Base-by-base conservation (phyloP, 192 early-diverging fungal genomes). In the Tieghemiomyces parasiticus region DNA sequence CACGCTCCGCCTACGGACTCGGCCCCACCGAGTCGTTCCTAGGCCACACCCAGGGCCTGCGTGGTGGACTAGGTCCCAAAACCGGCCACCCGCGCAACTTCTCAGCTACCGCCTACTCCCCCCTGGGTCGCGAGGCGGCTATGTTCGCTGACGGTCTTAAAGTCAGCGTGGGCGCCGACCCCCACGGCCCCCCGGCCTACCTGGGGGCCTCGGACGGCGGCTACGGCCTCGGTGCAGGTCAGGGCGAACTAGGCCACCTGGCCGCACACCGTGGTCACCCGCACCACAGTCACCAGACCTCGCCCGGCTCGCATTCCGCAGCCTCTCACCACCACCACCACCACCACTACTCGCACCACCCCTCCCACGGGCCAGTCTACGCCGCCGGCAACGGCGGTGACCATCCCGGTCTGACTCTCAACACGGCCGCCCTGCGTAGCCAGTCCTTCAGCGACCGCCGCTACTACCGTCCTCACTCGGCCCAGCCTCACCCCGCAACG, bases 381-480 rank as follows among this genome's bases (percentile, higher is more conserved):
- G 6, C 22, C 9, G 22, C 20, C n/a, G 48, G 10, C 9, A 50
- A 50, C 10, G 6, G 48, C 6, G 48, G 10, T 9, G 9, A n/a
- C 48, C 48, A 50, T 50, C 26, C 8, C 22, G 48, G 48, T n/a
- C 26, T 50, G 22, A 50, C 26, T 8, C 9, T 50, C 6, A 50
- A 50, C 26, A 50, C 48, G 9, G 26, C 48, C 9, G 48, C 48
- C 48, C 48, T 50, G 4, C 48, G 48, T 8, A 13, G 10, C 48
- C 26, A n/a, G 20, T 50, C 48, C 48, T 28, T 9, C 48, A 12
- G 9, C 48, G 48, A 50, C 22, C 26, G 22, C 48, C 4, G n/a
- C 9, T 50, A 50, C 26, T 50, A 13, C 48, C 48, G 48, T 50
- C 48, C 48, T 9, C 48, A 50, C n/a, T 50, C 48, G 10, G 48